Conservation (phyloP, 371 early-diverging fungal species). For the Actinomortierella wolfii region DNA sequence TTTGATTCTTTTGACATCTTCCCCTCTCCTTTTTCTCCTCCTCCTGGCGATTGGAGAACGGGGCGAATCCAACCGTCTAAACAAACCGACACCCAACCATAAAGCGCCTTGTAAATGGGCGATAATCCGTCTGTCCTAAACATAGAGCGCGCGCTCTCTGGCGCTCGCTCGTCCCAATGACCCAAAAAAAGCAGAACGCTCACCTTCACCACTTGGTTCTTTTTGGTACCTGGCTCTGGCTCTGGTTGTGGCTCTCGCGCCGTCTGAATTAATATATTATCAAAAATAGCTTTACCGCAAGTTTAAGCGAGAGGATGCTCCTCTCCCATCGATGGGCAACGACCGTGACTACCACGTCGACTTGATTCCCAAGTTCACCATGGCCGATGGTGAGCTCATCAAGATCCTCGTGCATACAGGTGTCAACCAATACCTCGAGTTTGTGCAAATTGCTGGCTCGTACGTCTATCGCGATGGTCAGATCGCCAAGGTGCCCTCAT, state of each 20-base stretch:
- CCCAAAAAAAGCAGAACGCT: no score
- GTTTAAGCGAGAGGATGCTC: constrained; percentile 68
- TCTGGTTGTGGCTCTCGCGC: no score
- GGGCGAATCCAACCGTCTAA: no score
- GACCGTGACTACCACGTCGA: constrained; percentile 97
- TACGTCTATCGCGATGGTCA: constrained; percentile 88
- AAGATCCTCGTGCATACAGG: constrained; percentile 87
- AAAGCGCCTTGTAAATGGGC: no score
- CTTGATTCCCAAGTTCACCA: constrained; percentile 98
- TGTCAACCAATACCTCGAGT: constrained; percentile 95
- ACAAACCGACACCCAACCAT: no score
- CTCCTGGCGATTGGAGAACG: no score
- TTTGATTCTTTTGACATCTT: neutral
- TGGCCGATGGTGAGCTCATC: constrained; percentile 92
- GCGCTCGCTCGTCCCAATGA: no score
- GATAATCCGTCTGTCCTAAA: no score
- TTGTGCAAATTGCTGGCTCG: constrained; percentile 93
- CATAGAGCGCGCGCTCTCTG: no score
- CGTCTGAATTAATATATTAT: constrained; percentile 4
- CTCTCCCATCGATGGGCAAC: constrained; percentile 71
- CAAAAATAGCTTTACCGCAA: constrained; percentile 75
- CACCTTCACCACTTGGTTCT: no score
- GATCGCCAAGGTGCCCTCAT: constrained; percentile 94
- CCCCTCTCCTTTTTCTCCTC: no score
- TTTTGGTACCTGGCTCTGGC: no score